phyloP scores from a whole-genome alignment of 2,329 filamentous ascomycete genomes.

The Aspergillus ibericus region DNA sequence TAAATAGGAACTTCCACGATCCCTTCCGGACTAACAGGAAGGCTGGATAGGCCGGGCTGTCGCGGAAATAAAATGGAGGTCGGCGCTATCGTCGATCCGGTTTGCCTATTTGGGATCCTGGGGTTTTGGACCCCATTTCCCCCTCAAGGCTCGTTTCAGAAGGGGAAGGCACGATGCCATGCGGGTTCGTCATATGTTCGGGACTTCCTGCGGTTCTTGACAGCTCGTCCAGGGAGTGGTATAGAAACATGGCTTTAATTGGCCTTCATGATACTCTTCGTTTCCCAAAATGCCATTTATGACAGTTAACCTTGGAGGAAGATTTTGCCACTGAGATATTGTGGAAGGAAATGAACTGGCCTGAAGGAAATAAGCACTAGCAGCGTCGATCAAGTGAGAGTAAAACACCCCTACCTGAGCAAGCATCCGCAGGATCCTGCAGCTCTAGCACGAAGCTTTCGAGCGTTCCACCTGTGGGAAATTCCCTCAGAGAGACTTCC shows the following conservation, averaged over 20 bases:
- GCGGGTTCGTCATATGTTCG: rapidly evolving
- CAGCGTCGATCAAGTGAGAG: background rate
- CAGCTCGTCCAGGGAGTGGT: too few species aligned
- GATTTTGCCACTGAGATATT: too few species aligned
- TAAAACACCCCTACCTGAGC: too few species aligned
- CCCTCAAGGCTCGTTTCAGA: background rate
- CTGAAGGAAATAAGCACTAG: background rate
- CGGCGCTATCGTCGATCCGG: background rate
- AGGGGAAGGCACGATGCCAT: background rate
- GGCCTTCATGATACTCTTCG: too few species aligned
- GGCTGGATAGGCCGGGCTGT: too few species aligned
- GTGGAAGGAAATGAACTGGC: too few species aligned
- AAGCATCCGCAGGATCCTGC: background rate
- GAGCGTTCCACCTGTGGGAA: background rate
- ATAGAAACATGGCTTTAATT: too few species aligned
- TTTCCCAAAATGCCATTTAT: too few species aligned
- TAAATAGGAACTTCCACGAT: too few species aligned
- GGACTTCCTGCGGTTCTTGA: too few species aligned
- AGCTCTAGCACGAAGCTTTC: background rate
- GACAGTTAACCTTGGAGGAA: too few species aligned
- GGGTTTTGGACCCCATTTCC: background rate
- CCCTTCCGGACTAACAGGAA: too few species aligned
- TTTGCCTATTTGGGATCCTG: background rate
- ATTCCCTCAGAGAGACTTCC: background rate
- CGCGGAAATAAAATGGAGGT: background rate